These are phyloP conservation scores for Monosporascus sp. DNA, from an alignment of 2,329 filamentous ascomycete species.

Conservation along the genomic window DNA sequence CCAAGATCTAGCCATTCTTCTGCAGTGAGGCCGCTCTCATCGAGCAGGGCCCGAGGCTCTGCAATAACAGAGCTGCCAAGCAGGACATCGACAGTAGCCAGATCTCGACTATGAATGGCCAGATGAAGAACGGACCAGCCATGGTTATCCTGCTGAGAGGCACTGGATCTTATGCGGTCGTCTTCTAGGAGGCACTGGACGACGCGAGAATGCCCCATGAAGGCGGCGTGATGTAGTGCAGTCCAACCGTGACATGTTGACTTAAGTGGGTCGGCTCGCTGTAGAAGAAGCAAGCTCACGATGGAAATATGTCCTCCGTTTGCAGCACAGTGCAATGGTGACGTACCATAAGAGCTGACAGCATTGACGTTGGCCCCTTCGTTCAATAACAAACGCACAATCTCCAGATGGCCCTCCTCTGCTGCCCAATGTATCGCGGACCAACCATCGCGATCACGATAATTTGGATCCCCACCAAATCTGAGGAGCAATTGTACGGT, in stretches of 20 bases:
- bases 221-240: conserved; percentile 15
- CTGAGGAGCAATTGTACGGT: neutral
- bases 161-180: conserved; percentile 12
- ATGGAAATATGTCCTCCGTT: too few species aligned
- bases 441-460: too few species aligned
- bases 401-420: too few species aligned
- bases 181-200: conserved; percentile 17
- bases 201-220: conserved; percentile 19
- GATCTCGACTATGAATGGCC: conserved; percentile 17
- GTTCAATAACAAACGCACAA: too few species aligned
- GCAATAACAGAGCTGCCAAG: conserved; percentile 7
- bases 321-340: too few species aligned
- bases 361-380: conserved; percentile 13
- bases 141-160: conserved; percentile 17
- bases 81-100: conserved; percentile 13
- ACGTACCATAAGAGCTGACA: neutral
- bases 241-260: conserved; percentile 9
- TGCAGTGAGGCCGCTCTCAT: conserved; percentile 19
- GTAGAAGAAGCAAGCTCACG: too few species aligned
- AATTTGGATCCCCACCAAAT: neutral
- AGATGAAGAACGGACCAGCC: conserved; percentile 22
- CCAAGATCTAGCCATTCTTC: conserved; percentile 20
- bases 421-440: too few species aligned
- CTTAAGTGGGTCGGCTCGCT: too few species aligned
- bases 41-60: conserved; percentile 6